These are phyloP conservation scores for Castanospermum australe DNA, from an alignment of 306 rosid species.

Conservation along the genomic window DNA sequence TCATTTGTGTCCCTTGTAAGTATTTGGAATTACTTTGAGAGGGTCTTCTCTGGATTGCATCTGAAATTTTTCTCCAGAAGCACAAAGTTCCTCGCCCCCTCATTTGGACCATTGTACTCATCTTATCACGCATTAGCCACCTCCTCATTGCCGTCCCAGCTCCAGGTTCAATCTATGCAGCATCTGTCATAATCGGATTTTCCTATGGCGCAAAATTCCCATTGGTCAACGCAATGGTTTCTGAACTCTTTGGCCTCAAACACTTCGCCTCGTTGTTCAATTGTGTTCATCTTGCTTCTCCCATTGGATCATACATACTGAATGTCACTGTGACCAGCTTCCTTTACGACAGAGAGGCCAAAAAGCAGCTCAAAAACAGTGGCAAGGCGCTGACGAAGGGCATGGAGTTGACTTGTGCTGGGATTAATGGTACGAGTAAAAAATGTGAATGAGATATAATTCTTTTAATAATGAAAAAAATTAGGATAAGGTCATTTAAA, in stretches of 20 bases:
- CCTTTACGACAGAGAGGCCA: slow-evolving; percentile 30
- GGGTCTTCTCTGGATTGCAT: slow-evolving; percentile 49
- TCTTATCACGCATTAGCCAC: slow-evolving; percentile 18
- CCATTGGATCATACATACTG: slow-evolving; percentile 32
- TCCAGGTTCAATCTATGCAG: slow-evolving; percentile 35
- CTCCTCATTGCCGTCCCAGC: slow-evolving; percentile 42
- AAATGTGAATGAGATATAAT: too few relatives aligned
- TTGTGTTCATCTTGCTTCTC: slow-evolving; percentile 50
- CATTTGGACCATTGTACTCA: background rate
- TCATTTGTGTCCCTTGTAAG: slow-evolving; percentile 43
- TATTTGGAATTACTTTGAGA: slow-evolving; percentile 61
- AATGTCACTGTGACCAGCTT: slow-evolving; percentile 21
- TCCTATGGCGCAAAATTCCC: slow-evolving; percentile 54
- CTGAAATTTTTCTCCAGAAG: slow-evolving; percentile 34
- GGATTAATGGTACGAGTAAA: too few relatives aligned
- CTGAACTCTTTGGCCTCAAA: slow-evolving; percentile 59
- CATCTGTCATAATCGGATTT: slow-evolving; percentile 50
- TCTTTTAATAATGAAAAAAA: too few relatives aligned
- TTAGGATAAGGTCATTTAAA: too few relatives aligned
- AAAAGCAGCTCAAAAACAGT: slow-evolving; percentile 25
- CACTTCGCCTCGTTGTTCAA: slow-evolving; percentile 51
- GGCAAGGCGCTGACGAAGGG: background rate
- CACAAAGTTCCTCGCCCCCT: slow-evolving; percentile 42
- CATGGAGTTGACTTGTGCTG: background rate
- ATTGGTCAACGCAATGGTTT: slow-evolving; percentile 45